A percentile compares a stretch with the other conserved stretches of the same genome.
These are phyloP conservation scores for Botryotinia calthae DNA, from an alignment of 2,329 filamentous ascomycete genomes.

Conservation along the genomic window DNA sequence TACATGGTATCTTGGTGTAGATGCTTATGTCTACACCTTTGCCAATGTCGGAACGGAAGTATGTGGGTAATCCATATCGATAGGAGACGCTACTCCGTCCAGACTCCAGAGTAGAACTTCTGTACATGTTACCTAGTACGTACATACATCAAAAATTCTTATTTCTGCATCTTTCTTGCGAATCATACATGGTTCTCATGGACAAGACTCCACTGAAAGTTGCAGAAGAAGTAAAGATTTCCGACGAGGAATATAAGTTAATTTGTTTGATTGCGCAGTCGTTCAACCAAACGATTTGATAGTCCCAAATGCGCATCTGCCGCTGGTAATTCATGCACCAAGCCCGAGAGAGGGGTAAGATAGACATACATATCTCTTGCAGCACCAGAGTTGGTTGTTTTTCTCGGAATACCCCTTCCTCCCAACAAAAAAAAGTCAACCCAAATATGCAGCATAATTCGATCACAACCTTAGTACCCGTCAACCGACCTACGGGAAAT, in stretches of 20 bases:
- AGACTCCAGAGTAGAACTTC: not conserved
- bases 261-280: not conserved
- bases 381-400: not conserved
- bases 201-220: not conserved
- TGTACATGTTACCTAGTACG: not conserved
- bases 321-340: constrained; percentile 5
- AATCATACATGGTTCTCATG: constrained; percentile 2
- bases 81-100: not conserved
- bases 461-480: not conserved
- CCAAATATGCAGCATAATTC: not conserved
- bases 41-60: not conserved
- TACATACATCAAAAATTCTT: not conserved
- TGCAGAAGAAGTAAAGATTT: constrained; percentile 17
- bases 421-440: not conserved
- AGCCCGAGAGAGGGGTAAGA: not conserved
- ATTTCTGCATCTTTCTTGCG: constrained; percentile 8
- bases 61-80: not conserved
- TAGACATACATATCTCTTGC: not conserved
- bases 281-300: not conserved
- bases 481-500: constrained; percentile 14
- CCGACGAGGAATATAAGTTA: not conserved
- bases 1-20: not conserved
- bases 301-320: constrained; percentile 9
- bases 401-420: not conserved
- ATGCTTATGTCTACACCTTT: not conserved